A percentile compares a stretch with the other conserved stretches of the same genome.
phyloP scores from a whole-genome alignment of 768 basidiomycete species.

The Trametes punicea region DNA sequence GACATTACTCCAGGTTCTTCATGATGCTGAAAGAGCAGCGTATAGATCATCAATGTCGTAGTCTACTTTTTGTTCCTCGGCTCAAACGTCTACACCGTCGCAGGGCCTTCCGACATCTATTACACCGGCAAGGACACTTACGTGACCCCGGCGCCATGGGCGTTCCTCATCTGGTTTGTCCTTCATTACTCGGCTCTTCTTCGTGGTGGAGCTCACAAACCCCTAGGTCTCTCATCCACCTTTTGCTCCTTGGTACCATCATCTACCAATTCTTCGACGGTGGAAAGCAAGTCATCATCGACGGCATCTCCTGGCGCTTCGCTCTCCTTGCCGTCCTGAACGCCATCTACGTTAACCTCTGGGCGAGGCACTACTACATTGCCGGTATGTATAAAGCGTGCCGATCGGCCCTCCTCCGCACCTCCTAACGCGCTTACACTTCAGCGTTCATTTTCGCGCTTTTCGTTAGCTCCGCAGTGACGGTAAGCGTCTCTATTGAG shows the following conservation, averaged over 20 bases:
- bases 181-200: neutral
- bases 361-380: constrained; percentile 74
- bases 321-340: constrained; percentile 85
- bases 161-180: constrained; percentile 82
- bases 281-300: constrained; percentile 78
- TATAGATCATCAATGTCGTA: constrained; percentile 71
- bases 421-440: constrained; percentile 23
- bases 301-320: constrained; percentile 90
- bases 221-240: constrained; percentile 78
- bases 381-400: constrained; percentile 38
- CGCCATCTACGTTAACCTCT: constrained; percentile 84
- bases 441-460: constrained; percentile 84
- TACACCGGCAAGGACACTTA: constrained; percentile 81
- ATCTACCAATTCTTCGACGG: constrained; percentile 83
- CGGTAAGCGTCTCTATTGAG: constrained; percentile 28
- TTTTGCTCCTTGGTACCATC: constrained; percentile 86
- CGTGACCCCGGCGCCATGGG: constrained; percentile 91
- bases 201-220: constrained; percentile 9
- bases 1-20: neutral
- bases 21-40: neutral
- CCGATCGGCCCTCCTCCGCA: neutral
- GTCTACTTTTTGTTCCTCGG: constrained; percentile 87
- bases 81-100: constrained; percentile 84
- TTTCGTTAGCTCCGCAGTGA: constrained; percentile 75
- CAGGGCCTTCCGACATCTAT: constrained; percentile 70